Base-by-base conservation (phyloP, 805 yeast species). In the Zygoascus flipseniorum region DNA sequence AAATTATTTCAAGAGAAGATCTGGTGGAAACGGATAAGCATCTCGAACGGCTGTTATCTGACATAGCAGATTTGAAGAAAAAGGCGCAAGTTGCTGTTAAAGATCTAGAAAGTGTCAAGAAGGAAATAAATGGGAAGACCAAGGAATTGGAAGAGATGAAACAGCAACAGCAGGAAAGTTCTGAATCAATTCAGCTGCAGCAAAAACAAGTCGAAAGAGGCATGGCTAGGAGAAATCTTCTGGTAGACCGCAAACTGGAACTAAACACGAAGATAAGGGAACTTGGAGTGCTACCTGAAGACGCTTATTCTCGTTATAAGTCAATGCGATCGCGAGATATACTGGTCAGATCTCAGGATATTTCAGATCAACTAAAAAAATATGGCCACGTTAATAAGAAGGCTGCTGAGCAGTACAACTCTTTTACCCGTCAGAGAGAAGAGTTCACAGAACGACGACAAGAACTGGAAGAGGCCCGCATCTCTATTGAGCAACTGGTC, bases 261-360 rank as follows among this genome's bases (percentile, higher is more conserved):
- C 67, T 87, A 23, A 83, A 82, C 58, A 79, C 76, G 55, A 86
- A 80, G 62, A 83, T 89, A 31, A 76, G 90, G 56, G 95, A 86
- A 43, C 70, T 90, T 43, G 97, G 97, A n/a, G 86, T 86, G 2
- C 72, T 92, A 16, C 92, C 97, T 0, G 97, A 89, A 62, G 89
- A 86, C 52, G 89, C 93, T 0, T 82, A 87, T 58, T 75, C 74
- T 13, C 63, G 68, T 35, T 79, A 74, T 61, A 76, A 74, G 37
- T 65, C 69, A 37, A 60, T 71, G 18, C 64, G 71, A 1, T 79
- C 88, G 10, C 81, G 79, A 41, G 73, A 76, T 6, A 67, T 90
- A 32, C 67, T 86, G 48, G 61, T 66, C 14, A 71, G 76, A 51
- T 72, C 89, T 55, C 81, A 79, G 50, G 68, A 68, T 28, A 77